Evolutionary conservation across 1,284 basidiomycete species (phyloP), one percentile per base, ranked within the genome.

Genomic region (Ustilago trichophora): DNA sequence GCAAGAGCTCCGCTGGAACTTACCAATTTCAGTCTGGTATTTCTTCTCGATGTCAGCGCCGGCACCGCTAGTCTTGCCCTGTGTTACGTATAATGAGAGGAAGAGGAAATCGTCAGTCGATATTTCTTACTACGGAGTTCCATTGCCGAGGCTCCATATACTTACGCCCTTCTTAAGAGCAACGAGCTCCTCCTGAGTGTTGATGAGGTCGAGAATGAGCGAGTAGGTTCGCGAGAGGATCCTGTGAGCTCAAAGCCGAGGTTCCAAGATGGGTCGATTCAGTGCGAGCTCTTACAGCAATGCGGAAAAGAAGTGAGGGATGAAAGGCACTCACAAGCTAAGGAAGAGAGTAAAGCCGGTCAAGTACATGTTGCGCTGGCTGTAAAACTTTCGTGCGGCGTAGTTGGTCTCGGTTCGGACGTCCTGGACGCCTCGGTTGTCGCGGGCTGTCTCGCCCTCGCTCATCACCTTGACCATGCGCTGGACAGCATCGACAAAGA

Each of bases 191-290:
- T 94, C 93, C 82, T 95, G 92, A 3, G 89, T 87, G 74, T 92
- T 88, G 75, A 96, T 91, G 62, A 96, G 89, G 81, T 96, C 92
- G 72, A 93, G 88, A 52, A 91, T 87, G 80, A 97, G 91, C 83
- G 90, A 90, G 85, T 95, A 95, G 5, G 91, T 92, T 74, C 93
- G 89, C 8, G 92, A 90, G 71, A 97, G 88, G 74, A 96, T 90
- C 19, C 71, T 73, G 44, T 32, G 16, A 11, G 22, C 5, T 27
- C 12, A 24, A n/a, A 34, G n/a, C n/a, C 10, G 26, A 16, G 21
- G 15, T 11, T 6, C 5, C 16, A 37, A 18, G 12, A 4, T 41
- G 25, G 26, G 26, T 7, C n/a, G 21, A 15, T 16, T 18, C 21
- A 31, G 38, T 27, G 5, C 10, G 35, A 22, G 25, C 6, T 25